Evolutionary conservation across 768 basidiomycete genomes (phyloP), one percentile per base, ranked within the genome.

Genomic region (Daedaleopsis nitida): DNA sequence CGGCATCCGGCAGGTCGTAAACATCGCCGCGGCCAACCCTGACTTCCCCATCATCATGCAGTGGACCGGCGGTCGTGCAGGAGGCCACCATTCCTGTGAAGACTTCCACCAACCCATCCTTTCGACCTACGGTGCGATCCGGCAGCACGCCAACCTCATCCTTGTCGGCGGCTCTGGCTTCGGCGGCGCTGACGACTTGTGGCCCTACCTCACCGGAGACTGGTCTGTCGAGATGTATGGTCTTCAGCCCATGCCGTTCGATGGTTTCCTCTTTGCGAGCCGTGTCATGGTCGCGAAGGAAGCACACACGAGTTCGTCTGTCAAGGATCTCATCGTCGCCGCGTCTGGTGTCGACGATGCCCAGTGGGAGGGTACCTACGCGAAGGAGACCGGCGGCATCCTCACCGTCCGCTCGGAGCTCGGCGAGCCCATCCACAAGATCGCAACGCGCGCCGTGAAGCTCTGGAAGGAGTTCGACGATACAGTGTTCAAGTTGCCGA

Each of bases 271-370:
- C 48, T 97, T 96, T 68, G 97, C 92, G 7, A 92, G 90, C 70
- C 91, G 97, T 57, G 94, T 98, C 73, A 98, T 99, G 96, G 94
- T 98, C 35, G 96, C 97, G 52, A 95, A 94, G 77, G 97, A 99
- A 75, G 94, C 96, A 4, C 96, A 98, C 74, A 98, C 97, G 0
- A 91, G 88, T 67, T 82, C 92, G 2, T 88, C 89, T 8, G 96
- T 99, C 74, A 99, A 98, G 81, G 92, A 98, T 75, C 83, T 99
- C 63, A 98, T 99, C 64, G 89, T 98, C 59, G 91, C 89, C 48
- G 95, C 96, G 1, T 70, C 89, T n/a, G 97, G 97, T 75, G 95
- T 98, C 42, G 83, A 85, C 35, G 95, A 98, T 70, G 83, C 79
- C 54, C 80, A 89, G 58, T 98, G 96, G 94, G 96, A 98, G 73